Base-by-base conservation (phyloP, 257 asterid genomes). In the Rubia yunnanensis region DNA sequence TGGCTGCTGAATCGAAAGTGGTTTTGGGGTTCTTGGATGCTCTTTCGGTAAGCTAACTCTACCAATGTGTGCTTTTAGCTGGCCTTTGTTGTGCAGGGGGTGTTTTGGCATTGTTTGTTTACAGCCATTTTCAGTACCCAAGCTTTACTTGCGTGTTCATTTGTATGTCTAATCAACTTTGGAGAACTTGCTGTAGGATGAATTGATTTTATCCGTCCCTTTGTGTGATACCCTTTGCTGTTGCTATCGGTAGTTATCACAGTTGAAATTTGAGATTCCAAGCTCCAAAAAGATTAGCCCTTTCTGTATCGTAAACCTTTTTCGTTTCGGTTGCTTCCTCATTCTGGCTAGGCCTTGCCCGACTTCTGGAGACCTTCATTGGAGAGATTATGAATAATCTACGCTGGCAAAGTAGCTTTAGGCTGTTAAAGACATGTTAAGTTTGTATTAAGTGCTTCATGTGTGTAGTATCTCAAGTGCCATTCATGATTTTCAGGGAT, bases 1-100 rank as follows among this genome's bases (percentile, higher is more conserved):
- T 94, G 77, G 81, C 83, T 5, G 77, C 84, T 57, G 92, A 81
- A 79, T 57, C 69, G 31, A 84, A 77, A 72, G 76, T 92, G 49
- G 92, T 87, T 71, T 69, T 92, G 88, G 99, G 86, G 63, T 87
- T 85, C 76, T 78, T 92, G 41, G 83, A 87, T 73, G 70, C 85
- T 28, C 77, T 92, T 77, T 89, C 77, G 88, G 99, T 89, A 84
- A 61, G 20, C 41, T 65, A 66, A 54, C 38, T 20, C 44, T 22
- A 17, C 55, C 36, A 28, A n/a, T 31, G 6, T 24, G 26, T 46
- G 36, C 30, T 32, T 3, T 32, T 20, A 6, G 59, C 35, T 70
- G 44, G 22, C 22, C 20, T 59, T 7, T 1, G 48, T 17, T 52
- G 58, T 52, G 4, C n/a, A n/a, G 0, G 27, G 5, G 58, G 23